Percentiles rank a stretch among this genome's conserved stretches.
These are phyloP conservation scores for Rhizopus stolonifer DNA, from an alignment of 371 early-diverging fungal genomes.

Conservation along the genomic window DNA sequence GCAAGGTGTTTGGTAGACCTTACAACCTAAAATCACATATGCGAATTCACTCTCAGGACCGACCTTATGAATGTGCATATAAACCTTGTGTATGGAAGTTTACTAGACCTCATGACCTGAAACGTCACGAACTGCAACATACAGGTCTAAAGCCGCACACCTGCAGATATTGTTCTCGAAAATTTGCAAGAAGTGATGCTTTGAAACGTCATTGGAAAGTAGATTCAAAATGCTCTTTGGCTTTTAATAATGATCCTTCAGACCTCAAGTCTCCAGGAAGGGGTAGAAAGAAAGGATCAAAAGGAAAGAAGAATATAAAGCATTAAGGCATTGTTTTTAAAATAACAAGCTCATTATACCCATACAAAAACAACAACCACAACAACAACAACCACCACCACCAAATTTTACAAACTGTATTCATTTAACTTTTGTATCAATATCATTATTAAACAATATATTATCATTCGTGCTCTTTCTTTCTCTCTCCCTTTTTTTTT, in stretches of 20 bases:
- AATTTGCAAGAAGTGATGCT: slow-evolving; percentile 77
- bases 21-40: slow-evolving; percentile 82
- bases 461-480: too few species aligned
- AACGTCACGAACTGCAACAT: slow-evolving; percentile 73
- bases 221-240: slow-evolving; percentile 16
- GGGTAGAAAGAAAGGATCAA: slow-evolving; percentile 6
- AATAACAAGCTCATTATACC: too few species aligned
- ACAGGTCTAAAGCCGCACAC: slow-evolving; percentile 59
- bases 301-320: neutral
- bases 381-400: too few species aligned
- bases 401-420: too few species aligned
- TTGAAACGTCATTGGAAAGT: slow-evolving; percentile 54
- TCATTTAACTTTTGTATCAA: too few species aligned
- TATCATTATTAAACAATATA: too few species aligned
- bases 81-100: slow-evolving; percentile 58
- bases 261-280: neutral
- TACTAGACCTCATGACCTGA: slow-evolving; percentile 73
- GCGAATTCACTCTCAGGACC: slow-evolving; percentile 71
- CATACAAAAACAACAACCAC: too few species aligned
- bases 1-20: slow-evolving; percentile 71
- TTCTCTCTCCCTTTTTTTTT: too few species aligned
- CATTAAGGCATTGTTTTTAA: too few species aligned
- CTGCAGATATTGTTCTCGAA: slow-evolving; percentile 61
- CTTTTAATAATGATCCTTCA: slow-evolving; percentile 5
- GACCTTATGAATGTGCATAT: slow-evolving; percentile 62